Evolutionary conservation across 371 early-diverging fungal genomes (phyloP), one percentile per base, ranked within the genome.

Genomic region (Circinella minor): DNA sequence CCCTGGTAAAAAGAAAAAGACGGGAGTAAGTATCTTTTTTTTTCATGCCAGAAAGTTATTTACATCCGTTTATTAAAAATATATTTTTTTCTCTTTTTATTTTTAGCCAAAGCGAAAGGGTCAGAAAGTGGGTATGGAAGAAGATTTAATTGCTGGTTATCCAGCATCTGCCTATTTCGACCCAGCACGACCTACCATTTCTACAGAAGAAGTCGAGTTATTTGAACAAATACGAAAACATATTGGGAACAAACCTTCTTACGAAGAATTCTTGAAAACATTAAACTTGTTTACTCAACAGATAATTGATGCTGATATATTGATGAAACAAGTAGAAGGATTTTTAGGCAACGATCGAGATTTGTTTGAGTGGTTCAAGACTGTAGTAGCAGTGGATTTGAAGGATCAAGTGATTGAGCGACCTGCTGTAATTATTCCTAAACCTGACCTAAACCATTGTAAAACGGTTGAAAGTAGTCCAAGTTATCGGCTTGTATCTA

Each of bases 241-340:
- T 71, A 87, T 98, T 57, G 89, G 89, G 9, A 91, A 93, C 84
- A 92, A 93, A 69, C 82, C 87, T 14, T 88, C 94, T 0, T 97
- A 96, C 81, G 90, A 89, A 74, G 98, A 98, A 77, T 99, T 99
- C 79, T 83, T 99, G 55, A 98, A 97, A 82, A 83, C 94, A 7
- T 78, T 99, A 34, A 98, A 98, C 72, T 82, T 97, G 57, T 99
- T 91, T 81, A 96, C 93, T 68, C 97, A 99, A 75, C 94, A 96
- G 75, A 91, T 97, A 55, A 88, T 99, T 71, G 94, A 93, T 66
- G 86, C 89, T 27, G 89, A 91, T 68, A 88, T 84, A 17, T 86
- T 94, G 39, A 92, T 94, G 57, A 94, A 92, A 66, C 91, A 87
- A 38, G 96, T 91, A n/a, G 90, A 88, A 77, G 87, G 88, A 36